Evolutionary conservation across 139 green algal species (phyloP).

Genomic region (Asterochloris sp.): DNA sequence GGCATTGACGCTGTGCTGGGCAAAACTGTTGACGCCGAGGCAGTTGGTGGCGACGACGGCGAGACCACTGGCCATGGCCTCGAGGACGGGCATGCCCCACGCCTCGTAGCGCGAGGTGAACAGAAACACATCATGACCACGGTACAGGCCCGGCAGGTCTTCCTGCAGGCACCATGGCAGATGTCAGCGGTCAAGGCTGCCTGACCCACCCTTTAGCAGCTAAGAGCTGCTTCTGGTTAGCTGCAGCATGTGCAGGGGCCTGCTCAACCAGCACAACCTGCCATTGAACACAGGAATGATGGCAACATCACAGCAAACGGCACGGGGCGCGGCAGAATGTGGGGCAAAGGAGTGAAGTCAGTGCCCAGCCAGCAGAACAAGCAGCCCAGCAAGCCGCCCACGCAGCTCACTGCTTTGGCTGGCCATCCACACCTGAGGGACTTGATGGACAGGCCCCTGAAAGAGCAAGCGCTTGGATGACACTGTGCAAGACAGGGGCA

Average conservation of each 20-base stretch:
- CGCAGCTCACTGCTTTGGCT: too few relatives aligned
- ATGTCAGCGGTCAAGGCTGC: neutral
- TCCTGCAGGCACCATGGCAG: slow-evolving; percentile 28
- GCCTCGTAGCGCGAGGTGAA: slow-evolving; percentile 68
- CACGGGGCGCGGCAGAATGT: too few relatives aligned
- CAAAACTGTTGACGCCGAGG: slow-evolving; percentile 54
- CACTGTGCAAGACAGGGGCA: too few relatives aligned
- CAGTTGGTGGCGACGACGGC: slow-evolving; percentile 55
- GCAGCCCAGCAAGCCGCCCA: too few relatives aligned
- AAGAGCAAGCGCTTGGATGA: too few relatives aligned
- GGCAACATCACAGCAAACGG: too few relatives aligned
- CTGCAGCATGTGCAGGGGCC: neutral
- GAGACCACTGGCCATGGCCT: slow-evolving; percentile 65
- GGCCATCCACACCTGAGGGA: too few relatives aligned
- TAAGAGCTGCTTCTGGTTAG: neutral
- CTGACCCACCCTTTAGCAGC: neutral
- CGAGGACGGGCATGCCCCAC: slow-evolving; percentile 76
- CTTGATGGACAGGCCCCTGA: too few relatives aligned
- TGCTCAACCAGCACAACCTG: neutral
- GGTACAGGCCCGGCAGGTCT: slow-evolving; percentile 52
- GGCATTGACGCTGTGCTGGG: slow-evolving; percentile 43
- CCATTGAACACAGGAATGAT: too few relatives aligned
- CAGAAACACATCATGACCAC: slow-evolving; percentile 55
- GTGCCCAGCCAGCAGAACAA: too few relatives aligned
- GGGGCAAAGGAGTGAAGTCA: too few relatives aligned